phyloP scores from a whole-genome alignment of 441 rosid species.

The Aleurites moluccanus region DNA sequence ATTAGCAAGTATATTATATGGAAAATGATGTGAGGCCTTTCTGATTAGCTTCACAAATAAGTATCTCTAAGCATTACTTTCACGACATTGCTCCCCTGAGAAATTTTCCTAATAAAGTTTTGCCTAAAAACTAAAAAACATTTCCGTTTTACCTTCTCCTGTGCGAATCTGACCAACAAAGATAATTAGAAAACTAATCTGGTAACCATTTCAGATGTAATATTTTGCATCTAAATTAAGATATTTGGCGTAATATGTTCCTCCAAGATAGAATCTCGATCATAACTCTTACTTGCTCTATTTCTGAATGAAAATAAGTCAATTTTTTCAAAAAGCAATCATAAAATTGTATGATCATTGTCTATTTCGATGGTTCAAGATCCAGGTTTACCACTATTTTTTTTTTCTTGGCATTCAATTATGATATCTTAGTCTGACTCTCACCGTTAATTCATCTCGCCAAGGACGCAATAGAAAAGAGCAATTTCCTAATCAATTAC shows the following conservation, averaged over 20 bases:
- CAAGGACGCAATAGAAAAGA: not conserved
- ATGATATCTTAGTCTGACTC: not conserved
- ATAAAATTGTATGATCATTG: not conserved
- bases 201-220: too few species aligned
- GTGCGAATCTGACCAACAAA: too few species aligned
- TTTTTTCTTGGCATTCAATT: too few species aligned
- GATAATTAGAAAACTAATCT: too few species aligned
- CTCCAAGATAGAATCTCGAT: too few species aligned
- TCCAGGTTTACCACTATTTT: not conserved
- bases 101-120: not conserved
- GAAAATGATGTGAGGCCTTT: not conserved
- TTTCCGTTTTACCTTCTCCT: too few species aligned
- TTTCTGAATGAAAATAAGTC: not conserved
- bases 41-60: not conserved
- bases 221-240: too few species aligned
- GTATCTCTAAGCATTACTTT: not conserved
- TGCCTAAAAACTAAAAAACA: too few species aligned
- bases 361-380: not conserved
- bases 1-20: not conserved
- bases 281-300: not conserved
- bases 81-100: not conserved
- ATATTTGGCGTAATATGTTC: too few species aligned
- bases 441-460: slow-evolving; percentile 5
- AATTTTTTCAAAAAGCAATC: not conserved
- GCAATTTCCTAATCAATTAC: not conserved